Percentiles rank a stretch among this genome's conserved stretches.
phyloP scores from a whole-genome alignment of 352 stramenopile genomes.

The Pythium scleroteichum region DNA sequence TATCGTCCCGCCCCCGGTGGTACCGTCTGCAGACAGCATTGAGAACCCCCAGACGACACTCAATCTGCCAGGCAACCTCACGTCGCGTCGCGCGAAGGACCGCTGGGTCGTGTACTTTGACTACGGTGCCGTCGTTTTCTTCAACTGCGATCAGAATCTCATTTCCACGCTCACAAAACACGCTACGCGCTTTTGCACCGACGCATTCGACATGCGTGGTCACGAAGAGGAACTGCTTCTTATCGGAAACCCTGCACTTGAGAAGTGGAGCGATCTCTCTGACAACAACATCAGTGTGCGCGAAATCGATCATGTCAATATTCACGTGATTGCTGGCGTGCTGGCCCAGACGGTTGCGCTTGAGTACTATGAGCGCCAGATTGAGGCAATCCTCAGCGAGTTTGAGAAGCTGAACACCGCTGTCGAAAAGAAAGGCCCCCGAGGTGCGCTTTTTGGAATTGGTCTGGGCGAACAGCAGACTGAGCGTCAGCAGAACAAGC shows the following conservation, averaged over 20 bases:
- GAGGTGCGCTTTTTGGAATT: constrained; percentile 65
- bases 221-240: constrained; percentile 83
- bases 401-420: constrained; percentile 94
- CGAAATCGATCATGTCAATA: constrained; percentile 83
- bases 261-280: constrained; percentile 80
- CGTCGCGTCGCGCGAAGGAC: constrained; percentile 82
- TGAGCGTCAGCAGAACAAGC: constrained; percentile 76
- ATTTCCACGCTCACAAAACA: constrained; percentile 76
- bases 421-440: constrained; percentile 75
- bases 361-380: constrained; percentile 95
- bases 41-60: constrained; percentile 33
- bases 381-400: constrained; percentile 93
- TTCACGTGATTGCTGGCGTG: constrained; percentile 94
- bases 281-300: constrained; percentile 84
- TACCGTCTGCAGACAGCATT: not conserved
- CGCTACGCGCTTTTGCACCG: constrained; percentile 71
- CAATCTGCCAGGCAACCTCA: constrained; percentile 54
- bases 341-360: constrained; percentile 95
- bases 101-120: constrained; percentile 93
- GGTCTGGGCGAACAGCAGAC: constrained; percentile 48
- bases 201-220: constrained; percentile 76
- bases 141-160: constrained; percentile 86
- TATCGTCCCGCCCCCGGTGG: constrained; percentile 20
- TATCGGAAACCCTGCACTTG: constrained; percentile 59
- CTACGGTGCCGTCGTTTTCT: constrained; percentile 92